Evolutionary conservation across 768 basidiomycete species (phyloP), one percentile per base, ranked within the genome.

Genomic region (Dioszegia hungarica): DNA sequence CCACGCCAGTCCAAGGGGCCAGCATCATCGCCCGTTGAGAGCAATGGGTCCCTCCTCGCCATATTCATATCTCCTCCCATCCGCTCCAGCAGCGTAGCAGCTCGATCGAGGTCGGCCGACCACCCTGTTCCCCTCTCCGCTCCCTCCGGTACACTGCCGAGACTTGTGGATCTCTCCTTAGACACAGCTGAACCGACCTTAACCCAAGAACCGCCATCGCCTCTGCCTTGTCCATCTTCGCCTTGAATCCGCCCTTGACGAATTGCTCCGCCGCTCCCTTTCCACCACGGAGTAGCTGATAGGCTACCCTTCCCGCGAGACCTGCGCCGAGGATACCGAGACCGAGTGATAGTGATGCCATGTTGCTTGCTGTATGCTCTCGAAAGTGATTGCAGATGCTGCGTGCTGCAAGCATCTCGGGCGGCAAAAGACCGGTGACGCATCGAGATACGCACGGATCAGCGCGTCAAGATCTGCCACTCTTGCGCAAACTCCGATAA

Each of bases 171-270:
- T n/a, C n/a, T n/a, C n/a, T n/a, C n/a, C n/a, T 14, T 6, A 33
- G 31, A 10, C 24, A 9, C 10, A 25, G 25, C 14, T 61, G 51
- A 20, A 82, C 88, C 64, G 59, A 95, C 95, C 87, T 94, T 52
- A 98, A 80, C 15, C 94, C 94, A 39, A 99, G 82, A 67, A 99
- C 86, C 58, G 85, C 83, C 58, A 90, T 83, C 5, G 95, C 95
- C 79, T 98, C 95, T 59, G 85, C 88, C 66, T 89, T 81, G 73
- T 98, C 94, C 93, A 98, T 98, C 81, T 90, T 95, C 25, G 84
- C 80, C 73, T 85, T 86, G 83, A 99, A 99, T 8, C 95, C 94
- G 54, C 94, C 94, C 77, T 86, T 90, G 17, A 81, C 85, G 85
- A 90, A 98, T 74, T 93, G 82, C 39, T 91, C 86, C 12, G 85